Conservation (phyloP, 2,329 filamentous ascomycete genomes). For the Nothomitra cinnamomea region DNA sequence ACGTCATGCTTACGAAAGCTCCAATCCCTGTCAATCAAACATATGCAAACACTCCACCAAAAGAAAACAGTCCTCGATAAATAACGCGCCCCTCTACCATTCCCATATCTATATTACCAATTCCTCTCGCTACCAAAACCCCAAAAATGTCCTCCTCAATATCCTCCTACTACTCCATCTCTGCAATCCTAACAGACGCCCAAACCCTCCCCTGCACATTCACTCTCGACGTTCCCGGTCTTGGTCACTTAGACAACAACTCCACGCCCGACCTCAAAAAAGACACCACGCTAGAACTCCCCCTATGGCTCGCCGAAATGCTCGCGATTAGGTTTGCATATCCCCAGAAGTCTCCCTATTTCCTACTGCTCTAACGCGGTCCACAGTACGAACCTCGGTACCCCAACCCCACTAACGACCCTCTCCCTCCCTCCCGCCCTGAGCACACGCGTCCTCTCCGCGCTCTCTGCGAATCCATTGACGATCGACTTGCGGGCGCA, state of each 20-base stretch:
- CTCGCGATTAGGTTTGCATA: slow-evolving; percentile 44
- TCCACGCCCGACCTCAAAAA: slow-evolving; percentile 42
- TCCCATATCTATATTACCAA: neutral
- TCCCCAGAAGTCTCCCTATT: neutral
- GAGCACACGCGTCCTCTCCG: slow-evolving; percentile 65
- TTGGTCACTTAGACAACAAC: slow-evolving; percentile 82
- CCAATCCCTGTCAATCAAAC: neutral
- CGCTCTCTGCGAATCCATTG: slow-evolving; percentile 75
- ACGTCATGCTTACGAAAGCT: neutral
- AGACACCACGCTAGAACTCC: slow-evolving; percentile 65
- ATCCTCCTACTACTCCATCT: slow-evolving; percentile 65
- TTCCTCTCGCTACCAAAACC: too few species aligned
- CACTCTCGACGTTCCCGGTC: slow-evolving; percentile 69
- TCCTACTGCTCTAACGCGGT: neutral
- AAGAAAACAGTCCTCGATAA: neutral
- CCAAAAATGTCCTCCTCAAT: slow-evolving; percentile 19
- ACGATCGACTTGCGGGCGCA: slow-evolving; percentile 71
- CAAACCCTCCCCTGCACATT: slow-evolving; percentile 97
- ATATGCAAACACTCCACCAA: neutral
- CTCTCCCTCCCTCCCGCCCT: slow-evolving; percentile 70
- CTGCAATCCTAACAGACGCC: slow-evolving; percentile 69
- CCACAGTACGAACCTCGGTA: slow-evolving; percentile 25
- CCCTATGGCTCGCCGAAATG: slow-evolving; percentile 90
- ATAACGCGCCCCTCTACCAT: neutral
- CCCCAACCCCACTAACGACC: slow-evolving; percentile 44